A percentile compares a stretch with the other conserved stretches of the same genome.
Evolutionary conservation across 2,329 filamentous ascomycete species (phyloP).

Genomic region (Cladosporium velox): DNA sequence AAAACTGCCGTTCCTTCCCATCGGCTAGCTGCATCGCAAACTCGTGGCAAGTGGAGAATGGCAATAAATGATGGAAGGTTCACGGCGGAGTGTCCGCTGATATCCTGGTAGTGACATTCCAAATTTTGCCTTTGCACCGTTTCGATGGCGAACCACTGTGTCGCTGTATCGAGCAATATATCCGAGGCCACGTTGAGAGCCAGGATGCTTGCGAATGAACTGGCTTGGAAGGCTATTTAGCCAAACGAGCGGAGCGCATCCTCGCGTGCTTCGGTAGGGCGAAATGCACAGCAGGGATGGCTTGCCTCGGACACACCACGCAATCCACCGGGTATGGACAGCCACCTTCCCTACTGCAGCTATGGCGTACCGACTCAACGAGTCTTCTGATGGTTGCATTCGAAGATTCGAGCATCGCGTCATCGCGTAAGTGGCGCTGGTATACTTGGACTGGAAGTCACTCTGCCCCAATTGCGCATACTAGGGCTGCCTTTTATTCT

Average conservation of each 20-base stretch:
- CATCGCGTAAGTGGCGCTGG: conserved; percentile 6
- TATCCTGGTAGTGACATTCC: background rate
- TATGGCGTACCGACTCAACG: background rate
- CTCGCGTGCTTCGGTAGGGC: conserved; percentile 4
- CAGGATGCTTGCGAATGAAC: conserved; percentile 1
- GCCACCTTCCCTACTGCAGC: background rate
- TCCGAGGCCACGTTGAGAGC: conserved; percentile 2
- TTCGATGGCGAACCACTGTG: background rate
- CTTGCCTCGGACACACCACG: background rate
- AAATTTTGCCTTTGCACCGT: background rate
- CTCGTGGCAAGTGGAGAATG: conserved; percentile 13
- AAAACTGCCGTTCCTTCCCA: background rate
- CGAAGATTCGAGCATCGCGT: background rate
- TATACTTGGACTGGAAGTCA: background rate
- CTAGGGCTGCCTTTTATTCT: background rate
- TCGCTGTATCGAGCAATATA: background rate
- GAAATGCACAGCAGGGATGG: conserved; percentile 6
- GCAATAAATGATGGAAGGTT: background rate
- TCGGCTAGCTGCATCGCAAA: conserved; percentile 8
- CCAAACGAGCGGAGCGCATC: conserved; percentile 5
- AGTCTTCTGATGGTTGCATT: background rate
- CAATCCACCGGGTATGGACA: background rate
- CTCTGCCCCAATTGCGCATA: background rate
- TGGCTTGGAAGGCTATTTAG: conserved; percentile 1
- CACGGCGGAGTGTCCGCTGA: background rate